These are phyloP conservation scores for Paralagenidium karlingii DNA, from an alignment of 352 stramenopile species.

Conservation along the genomic window DNA sequence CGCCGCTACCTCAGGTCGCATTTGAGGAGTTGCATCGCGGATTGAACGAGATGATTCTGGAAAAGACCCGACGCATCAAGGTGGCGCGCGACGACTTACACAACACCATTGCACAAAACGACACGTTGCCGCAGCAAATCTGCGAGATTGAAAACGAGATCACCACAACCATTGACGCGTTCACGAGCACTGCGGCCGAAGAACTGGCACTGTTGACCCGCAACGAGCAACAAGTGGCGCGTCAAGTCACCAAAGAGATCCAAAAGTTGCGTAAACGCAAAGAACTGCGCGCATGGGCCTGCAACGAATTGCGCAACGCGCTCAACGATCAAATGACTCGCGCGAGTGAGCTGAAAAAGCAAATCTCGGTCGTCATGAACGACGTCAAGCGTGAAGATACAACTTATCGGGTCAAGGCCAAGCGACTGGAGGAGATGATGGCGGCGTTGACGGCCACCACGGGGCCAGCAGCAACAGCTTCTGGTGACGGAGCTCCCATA, in stretches of 20 bases:
- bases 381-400: conserved; percentile 50
- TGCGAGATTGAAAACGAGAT: conserved; percentile 4
- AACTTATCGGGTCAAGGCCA: conserved; percentile 30
- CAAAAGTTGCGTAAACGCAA: conserved; percentile 22
- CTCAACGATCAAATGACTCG: conserved; percentile 43
- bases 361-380: conserved; percentile 17
- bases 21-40: conserved; percentile 20
- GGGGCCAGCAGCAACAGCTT: no score
- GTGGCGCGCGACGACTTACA: conserved; percentile 10
- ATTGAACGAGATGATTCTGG: conserved; percentile 11
- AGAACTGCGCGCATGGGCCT: conserved; percentile 39
- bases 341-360: conserved; percentile 48
- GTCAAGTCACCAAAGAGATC: conserved; percentile 22
- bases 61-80: conserved; percentile 8
- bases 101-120: conserved; percentile 10
- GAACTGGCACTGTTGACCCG: conserved; percentile 1
- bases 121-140: conserved; percentile 18
- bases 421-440: conserved; percentile 31
- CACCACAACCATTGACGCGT: background rate
- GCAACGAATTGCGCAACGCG: conserved; percentile 24
- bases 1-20: no score
- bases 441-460: background rate
- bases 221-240: conserved; percentile 4
- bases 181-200: conserved; percentile 2
- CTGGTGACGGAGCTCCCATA: no score